Percentiles rank a stretch among this genome's conserved stretches.
phyloP scores from a whole-genome alignment of 306 rosid species.

The Corylus americana region DNA sequence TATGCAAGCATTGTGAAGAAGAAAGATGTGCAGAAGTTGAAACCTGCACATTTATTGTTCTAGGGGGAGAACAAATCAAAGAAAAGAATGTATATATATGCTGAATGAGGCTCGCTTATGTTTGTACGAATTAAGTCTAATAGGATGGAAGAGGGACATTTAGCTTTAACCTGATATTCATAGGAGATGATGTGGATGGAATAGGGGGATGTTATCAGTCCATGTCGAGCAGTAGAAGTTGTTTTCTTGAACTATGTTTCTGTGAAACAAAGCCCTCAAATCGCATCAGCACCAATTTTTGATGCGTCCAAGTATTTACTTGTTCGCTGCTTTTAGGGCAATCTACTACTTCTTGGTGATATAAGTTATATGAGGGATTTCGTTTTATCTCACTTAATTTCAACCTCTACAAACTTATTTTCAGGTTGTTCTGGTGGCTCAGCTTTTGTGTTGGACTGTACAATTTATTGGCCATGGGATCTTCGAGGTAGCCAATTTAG shows the following conservation, averaged over 20 bases:
- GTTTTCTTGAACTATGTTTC: not conserved
- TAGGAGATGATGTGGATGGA: not conserved
- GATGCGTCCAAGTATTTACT: not conserved
- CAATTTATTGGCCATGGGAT: constrained; percentile 84
- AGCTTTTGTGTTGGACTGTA: constrained; percentile 72
- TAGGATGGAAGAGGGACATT: not conserved
- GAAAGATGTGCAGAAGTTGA: not conserved
- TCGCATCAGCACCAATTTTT: not conserved
- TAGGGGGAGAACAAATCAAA: not conserved
- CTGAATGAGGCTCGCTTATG: not conserved
- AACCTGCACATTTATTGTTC: not conserved
- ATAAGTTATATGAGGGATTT: not conserved
- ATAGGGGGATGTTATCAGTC: not conserved
- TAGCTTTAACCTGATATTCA: not conserved
- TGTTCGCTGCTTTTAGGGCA: not conserved
- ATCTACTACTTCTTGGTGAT: not conserved
- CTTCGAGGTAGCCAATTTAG: constrained; percentile 56
- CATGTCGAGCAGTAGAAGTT: not conserved
- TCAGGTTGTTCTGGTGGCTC: constrained; percentile 74
- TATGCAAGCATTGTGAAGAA: not conserved
- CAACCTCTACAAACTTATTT: constrained; percentile 12
- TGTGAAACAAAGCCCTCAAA: not conserved
- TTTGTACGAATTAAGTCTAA: not conserved
- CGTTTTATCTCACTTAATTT: constrained; percentile 6
- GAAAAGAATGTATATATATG: not conserved